Conservation (phyloP, 116 monocot species). For the Thalassia testudinum region DNA sequence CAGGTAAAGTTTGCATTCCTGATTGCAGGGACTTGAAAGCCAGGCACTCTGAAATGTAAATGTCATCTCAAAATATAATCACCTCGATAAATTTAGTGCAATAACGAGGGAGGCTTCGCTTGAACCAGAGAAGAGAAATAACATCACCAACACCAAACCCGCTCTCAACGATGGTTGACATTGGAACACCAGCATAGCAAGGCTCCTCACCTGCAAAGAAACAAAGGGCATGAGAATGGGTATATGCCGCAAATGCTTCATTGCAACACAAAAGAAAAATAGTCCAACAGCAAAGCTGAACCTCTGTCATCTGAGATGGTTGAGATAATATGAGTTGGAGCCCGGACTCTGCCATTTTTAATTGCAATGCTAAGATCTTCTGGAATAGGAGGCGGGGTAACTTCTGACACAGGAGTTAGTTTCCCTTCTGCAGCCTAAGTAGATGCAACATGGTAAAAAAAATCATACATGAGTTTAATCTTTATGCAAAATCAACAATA, state of each 20-base stretch:
- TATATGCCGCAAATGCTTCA: too few species aligned
- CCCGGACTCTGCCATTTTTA: slow-evolving; percentile 92
- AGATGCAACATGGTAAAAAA: too few species aligned
- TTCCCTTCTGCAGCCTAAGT: slow-evolving; percentile 84
- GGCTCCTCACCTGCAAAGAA: slow-evolving; percentile 78
- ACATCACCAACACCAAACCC: slow-evolving; percentile 93
- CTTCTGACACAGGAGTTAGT: slow-evolving; percentile 49
- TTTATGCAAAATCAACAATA: too few species aligned
- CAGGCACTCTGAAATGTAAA: too few species aligned
- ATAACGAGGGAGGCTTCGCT: slow-evolving; percentile 93
- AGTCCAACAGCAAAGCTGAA: slow-evolving; percentile 7
- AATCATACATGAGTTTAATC: too few species aligned
- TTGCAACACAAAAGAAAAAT: too few species aligned
- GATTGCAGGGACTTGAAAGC: too few species aligned
- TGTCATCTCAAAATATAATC: not conserved
- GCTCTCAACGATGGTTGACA: slow-evolving; percentile 76
- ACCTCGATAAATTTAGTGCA: slow-evolving; percentile 82
- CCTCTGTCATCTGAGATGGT: slow-evolving; percentile 99
- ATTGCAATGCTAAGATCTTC: slow-evolving; percentile 87
- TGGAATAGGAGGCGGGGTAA: slow-evolving; percentile 80
- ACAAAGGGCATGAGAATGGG: not conserved
- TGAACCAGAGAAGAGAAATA: slow-evolving; percentile 94
- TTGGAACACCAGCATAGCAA: slow-evolving; percentile 89
- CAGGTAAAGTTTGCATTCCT: too few species aligned
- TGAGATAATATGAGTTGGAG: slow-evolving; percentile 95